Evolutionary conservation across 345 rosid genomes (phyloP).

Genomic region (Eucalyptus pumila): DNA sequence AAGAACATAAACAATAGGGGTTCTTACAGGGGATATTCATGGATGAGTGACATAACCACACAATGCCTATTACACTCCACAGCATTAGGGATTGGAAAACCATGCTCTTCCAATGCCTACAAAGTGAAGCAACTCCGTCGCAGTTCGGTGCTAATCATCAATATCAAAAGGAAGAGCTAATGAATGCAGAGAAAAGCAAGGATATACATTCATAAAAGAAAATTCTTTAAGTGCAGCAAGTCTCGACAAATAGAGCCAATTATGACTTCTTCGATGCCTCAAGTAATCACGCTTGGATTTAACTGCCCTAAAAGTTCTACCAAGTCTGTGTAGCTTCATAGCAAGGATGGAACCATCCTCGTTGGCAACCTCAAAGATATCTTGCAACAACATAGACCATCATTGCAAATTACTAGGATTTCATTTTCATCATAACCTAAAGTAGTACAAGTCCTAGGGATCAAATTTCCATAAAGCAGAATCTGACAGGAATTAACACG

Average conservation of each 20-base stretch:
- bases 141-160: not conserved
- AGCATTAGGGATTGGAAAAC: slow-evolving; percentile 79
- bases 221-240: slow-evolving; percentile 92
- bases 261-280: slow-evolving; percentile 72
- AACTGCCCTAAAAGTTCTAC: slow-evolving; percentile 90
- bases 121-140: not conserved
- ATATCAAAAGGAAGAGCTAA: not conserved
- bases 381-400: slow-evolving; percentile 2
- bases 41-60: slow-evolving; percentile 75
- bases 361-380: slow-evolving; percentile 76
- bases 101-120: slow-evolving; percentile 85
- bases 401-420: not conserved
- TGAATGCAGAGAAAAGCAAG: not conserved
- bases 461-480: not conserved
- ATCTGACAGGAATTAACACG: not conserved
- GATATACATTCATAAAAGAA: slow-evolving; percentile 72
- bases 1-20: not conserved
- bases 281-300: slow-evolving; percentile 93
- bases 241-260: slow-evolving; percentile 81
- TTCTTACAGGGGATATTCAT: slow-evolving; percentile 81
- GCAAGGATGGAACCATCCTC: slow-evolving; percentile 85
- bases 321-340: slow-evolving; percentile 68
- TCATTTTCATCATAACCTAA: not conserved
- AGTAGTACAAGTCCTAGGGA: not conserved
- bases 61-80: slow-evolving; percentile 89